phyloP scores from a whole-genome alignment of 345 rosid species.

The Punica granatum region DNA sequence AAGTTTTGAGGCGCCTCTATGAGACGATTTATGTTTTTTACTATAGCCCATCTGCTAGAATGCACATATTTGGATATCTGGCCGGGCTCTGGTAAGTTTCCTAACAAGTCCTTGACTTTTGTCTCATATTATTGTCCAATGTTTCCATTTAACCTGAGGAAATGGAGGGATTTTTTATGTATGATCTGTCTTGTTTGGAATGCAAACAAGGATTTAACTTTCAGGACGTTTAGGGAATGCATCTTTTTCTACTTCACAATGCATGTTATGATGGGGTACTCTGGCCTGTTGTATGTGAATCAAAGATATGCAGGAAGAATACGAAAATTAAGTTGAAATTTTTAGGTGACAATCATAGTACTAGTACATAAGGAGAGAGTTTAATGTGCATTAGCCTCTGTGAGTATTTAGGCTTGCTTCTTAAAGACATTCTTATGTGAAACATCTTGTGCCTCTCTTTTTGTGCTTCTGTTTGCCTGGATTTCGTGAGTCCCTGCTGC shows the following conservation, averaged over 20 bases:
- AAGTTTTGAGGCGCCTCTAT: conserved; percentile 55
- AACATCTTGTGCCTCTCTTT: too few species aligned
- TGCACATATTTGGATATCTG: conserved; percentile 58
- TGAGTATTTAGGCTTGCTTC: not conserved
- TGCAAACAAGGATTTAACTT: too few species aligned
- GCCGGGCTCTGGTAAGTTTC: conserved; percentile 54
- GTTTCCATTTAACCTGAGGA: not conserved
- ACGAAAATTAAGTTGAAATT: not conserved
- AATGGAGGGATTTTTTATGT: not conserved
- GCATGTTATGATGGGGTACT: not conserved
- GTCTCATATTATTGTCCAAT: not conserved
- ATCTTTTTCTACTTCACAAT: not conserved
- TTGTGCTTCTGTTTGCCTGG: not conserved
- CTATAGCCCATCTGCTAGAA: conserved; percentile 56
- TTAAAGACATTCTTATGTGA: not conserved
- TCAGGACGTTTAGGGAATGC: too few species aligned
- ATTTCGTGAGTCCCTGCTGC: not conserved
- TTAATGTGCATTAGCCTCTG: not conserved
- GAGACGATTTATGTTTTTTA: conserved; percentile 52
- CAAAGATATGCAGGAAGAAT: not conserved
- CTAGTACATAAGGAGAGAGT: not conserved
- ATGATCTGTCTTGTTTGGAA: too few species aligned
- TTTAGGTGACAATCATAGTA: not conserved
- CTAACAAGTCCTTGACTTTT: not conserved
- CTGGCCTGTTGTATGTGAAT: not conserved